A percentile compares a stretch with the other conserved stretches of the same genome.
Conservation (phyloP, 2,329 filamentous ascomycete genomes). For the Fusarium domesticum region DNA sequence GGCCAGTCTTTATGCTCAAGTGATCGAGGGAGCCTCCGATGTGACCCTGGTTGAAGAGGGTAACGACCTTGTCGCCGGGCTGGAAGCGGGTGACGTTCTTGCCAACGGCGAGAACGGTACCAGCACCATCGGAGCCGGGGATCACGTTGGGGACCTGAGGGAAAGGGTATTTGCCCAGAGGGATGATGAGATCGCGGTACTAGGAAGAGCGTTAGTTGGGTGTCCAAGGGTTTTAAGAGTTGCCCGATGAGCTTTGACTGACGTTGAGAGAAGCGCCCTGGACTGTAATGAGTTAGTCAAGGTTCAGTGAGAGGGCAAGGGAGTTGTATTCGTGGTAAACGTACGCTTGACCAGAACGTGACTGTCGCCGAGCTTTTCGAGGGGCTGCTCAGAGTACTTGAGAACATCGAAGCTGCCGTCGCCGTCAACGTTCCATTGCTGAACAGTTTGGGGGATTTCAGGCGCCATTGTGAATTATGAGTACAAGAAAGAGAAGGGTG, state of each 20-base stretch:
- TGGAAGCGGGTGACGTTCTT: conserved; percentile 47
- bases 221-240: no score
- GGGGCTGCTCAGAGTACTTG: conserved; percentile 49
- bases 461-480: conserved; percentile 21
- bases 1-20: conserved; percentile 47
- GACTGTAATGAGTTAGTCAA: conserved; percentile 32
- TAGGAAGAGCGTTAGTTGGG: conserved; percentile 13
- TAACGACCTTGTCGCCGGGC: conserved; percentile 53
- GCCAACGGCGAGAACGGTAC: conserved; percentile 51
- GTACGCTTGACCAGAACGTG: conserved; percentile 66
- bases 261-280: conserved; percentile 51
- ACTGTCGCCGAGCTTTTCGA: conserved; percentile 64
- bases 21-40: conserved; percentile 42
- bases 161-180: conserved; percentile 48
- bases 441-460: conserved; percentile 42
- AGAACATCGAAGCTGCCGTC: conserved; percentile 58
- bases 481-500: background rate
- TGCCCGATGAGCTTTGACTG: conserved; percentile 6
- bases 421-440: conserved; percentile 54
- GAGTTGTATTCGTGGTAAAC: no score
- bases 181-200: conserved; percentile 53
- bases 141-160: conserved; percentile 43
- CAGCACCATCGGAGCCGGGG: conserved; percentile 52
- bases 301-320: background rate
- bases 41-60: conserved; percentile 60